These are phyloP conservation scores for Populus hybrid DNA, from an alignment of 441 rosid genomes.

Conservation along the genomic window DNA sequence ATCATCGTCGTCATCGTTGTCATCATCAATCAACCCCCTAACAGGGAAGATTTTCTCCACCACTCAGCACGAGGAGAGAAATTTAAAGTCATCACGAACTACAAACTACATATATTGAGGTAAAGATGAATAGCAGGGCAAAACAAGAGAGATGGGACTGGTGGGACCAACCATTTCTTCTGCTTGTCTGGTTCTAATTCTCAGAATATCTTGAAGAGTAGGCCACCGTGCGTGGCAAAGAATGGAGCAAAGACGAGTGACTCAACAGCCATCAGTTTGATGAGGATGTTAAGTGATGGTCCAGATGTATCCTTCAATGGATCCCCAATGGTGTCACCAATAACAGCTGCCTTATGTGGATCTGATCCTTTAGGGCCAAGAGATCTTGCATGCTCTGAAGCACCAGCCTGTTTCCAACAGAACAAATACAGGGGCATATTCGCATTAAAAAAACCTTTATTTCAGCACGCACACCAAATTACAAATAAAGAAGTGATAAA, in stretches of 20 bases:
- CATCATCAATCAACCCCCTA: neutral
- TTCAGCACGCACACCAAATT: neutral
- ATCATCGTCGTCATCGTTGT: neutral
- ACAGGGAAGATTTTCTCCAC: neutral
- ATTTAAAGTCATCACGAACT: neutral
- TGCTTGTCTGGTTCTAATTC: neutral
- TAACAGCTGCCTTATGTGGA: constrained; percentile 80
- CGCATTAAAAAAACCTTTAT: neutral
- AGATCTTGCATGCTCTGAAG: constrained; percentile 72
- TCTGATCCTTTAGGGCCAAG: constrained; percentile 84
- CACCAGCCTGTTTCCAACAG: constrained; percentile 53
- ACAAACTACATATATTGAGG: neutral
- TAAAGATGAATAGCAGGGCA: too few relatives aligned
- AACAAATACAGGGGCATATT: neutral
- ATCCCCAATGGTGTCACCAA: constrained; percentile 81
- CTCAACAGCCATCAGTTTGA: constrained; percentile 88
- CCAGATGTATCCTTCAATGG: constrained; percentile 85
- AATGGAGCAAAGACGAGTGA: constrained; percentile 84
- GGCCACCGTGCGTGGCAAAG: constrained; percentile 77
- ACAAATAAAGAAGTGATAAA: neutral
- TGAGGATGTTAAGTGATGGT: constrained; percentile 79
- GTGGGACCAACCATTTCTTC: neutral
- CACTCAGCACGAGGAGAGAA: neutral
- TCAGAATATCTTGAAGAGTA: constrained; percentile 61
- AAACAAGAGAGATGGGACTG: neutral